phyloP scores from a whole-genome alignment of 139 green algal genomes.

The Coelastrella sp. region DNA sequence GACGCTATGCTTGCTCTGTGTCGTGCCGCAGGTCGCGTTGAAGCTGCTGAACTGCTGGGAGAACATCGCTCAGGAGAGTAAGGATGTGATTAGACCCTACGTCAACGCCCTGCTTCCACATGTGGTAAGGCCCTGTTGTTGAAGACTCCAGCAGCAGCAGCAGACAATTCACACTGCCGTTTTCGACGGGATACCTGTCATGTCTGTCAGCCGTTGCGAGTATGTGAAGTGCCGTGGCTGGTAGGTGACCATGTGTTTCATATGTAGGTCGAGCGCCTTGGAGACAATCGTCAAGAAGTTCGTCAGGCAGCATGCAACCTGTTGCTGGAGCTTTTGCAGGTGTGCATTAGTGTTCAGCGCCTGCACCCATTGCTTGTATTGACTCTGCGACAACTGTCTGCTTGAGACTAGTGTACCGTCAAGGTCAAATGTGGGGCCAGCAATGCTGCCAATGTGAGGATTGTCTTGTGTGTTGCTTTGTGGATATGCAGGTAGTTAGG shows the following conservation, averaged over 20 bases:
- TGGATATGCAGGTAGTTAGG: slow-evolving; percentile 20
- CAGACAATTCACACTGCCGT: too few species aligned
- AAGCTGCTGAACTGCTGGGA: slow-evolving; percentile 55
- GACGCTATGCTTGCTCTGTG: too few species aligned
- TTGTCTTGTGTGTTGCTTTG: not conserved
- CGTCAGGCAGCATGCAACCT: slow-evolving; percentile 62
- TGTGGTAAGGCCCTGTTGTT: slow-evolving; percentile 44
- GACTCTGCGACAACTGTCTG: too few species aligned
- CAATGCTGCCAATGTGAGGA: not conserved
- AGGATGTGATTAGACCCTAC: slow-evolving; percentile 34
- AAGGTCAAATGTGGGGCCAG: too few species aligned
- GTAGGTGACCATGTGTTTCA: not conserved
- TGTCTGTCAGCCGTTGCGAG: not conserved
- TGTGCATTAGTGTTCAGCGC: not conserved
- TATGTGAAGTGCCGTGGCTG: not conserved
- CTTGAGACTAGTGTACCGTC: too few species aligned
- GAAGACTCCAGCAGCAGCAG: too few species aligned
- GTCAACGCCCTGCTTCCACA: slow-evolving; percentile 35
- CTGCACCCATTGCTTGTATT: too few species aligned
- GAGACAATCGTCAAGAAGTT: slow-evolving; percentile 63
- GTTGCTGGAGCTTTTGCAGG: slow-evolving; percentile 55
- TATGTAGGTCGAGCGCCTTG: slow-evolving; percentile 63
- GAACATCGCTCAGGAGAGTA: not conserved
- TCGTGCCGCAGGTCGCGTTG: slow-evolving; percentile 37
- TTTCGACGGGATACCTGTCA: too few species aligned